Conservation (phyloP, 805 yeast genomes). For the Candida berthetii region DNA sequence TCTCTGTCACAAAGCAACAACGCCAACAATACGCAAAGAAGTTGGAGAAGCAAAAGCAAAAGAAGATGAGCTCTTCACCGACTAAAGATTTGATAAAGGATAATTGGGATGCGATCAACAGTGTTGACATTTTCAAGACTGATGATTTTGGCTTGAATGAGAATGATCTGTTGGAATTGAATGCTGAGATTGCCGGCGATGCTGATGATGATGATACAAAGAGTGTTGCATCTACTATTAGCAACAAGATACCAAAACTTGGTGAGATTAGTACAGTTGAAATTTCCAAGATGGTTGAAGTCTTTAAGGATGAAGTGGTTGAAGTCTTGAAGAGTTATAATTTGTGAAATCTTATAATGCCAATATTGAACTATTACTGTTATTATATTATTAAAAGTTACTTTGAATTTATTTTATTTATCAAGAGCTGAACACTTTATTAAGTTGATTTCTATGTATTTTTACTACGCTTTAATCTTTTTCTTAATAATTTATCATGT, state of each 20-base stretch:
- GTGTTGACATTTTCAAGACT: slow-evolving; percentile 33
- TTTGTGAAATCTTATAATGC: not conserved
- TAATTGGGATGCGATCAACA: slow-evolving; percentile 38
- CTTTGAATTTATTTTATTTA: too few relatives aligned
- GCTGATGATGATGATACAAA: slow-evolving; percentile 3
- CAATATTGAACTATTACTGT: too few relatives aligned
- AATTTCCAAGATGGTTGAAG: not conserved
- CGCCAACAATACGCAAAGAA: slow-evolving; percentile 24
- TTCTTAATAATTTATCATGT: too few relatives aligned
- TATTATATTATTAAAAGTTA: too few relatives aligned
- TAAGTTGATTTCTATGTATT: too few relatives aligned
- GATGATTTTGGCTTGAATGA: slow-evolving; percentile 44
- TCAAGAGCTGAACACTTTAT: too few relatives aligned
- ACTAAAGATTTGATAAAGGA: slow-evolving; percentile 24
- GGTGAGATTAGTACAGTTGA: not conserved
- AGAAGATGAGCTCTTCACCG: slow-evolving; percentile 17
- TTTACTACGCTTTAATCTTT: too few relatives aligned
- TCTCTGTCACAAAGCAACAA: slow-evolving; percentile 27
- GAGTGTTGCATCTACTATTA: not conserved
- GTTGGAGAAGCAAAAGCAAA: slow-evolving; percentile 18
- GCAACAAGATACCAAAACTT: not conserved
- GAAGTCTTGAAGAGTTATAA: slow-evolving; percentile 1
- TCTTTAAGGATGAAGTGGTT: not conserved
- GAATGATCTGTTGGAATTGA: slow-evolving; percentile 39
- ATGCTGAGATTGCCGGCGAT: slow-evolving; percentile 18